phyloP scores from a whole-genome alignment of 345 rosid genomes.

The Camelina sativa region DNA sequence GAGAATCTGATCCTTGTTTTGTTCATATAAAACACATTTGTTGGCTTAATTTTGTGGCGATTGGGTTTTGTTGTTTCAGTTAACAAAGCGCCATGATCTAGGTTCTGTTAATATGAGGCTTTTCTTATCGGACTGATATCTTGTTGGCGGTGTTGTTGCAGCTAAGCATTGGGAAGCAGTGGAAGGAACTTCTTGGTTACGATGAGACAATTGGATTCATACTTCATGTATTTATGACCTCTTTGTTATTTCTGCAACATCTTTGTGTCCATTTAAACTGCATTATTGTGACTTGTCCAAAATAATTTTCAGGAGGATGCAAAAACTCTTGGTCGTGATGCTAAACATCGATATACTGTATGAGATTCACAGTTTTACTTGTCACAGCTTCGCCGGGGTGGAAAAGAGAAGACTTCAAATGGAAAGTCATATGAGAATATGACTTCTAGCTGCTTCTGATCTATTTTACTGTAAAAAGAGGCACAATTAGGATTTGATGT shows the following conservation, averaged over 20 bases:
- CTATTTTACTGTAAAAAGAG: slow-evolving; percentile 21
- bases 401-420: slow-evolving; percentile 2
- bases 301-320: slow-evolving; percentile 73
- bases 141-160: slow-evolving; percentile 34
- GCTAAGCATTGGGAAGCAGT: slow-evolving; percentile 89
- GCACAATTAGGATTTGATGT: background rate
- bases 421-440: background rate
- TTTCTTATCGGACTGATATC: background rate
- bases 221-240: slow-evolving; percentile 56
- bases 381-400: slow-evolving; percentile 13
- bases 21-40: background rate
- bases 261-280: background rate
- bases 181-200: slow-evolving; percentile 84
- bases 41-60: background rate
- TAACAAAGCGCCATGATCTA: background rate
- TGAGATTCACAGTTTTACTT: slow-evolving; percentile 43
- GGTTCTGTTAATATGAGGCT: background rate
- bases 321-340: slow-evolving; percentile 58
- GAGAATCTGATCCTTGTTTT: background rate
- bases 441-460: slow-evolving; percentile 19
- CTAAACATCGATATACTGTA: slow-evolving; percentile 62
- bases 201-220: slow-evolving; percentile 72
- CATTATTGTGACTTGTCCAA: slow-evolving; percentile 22
- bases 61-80: background rate
- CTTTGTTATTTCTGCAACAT: background rate